Evolutionary conservation across 2,329 filamentous ascomycete genomes (phyloP), one percentile per base, ranked within the genome.

Genomic region (Ascosphaera apis): DNA sequence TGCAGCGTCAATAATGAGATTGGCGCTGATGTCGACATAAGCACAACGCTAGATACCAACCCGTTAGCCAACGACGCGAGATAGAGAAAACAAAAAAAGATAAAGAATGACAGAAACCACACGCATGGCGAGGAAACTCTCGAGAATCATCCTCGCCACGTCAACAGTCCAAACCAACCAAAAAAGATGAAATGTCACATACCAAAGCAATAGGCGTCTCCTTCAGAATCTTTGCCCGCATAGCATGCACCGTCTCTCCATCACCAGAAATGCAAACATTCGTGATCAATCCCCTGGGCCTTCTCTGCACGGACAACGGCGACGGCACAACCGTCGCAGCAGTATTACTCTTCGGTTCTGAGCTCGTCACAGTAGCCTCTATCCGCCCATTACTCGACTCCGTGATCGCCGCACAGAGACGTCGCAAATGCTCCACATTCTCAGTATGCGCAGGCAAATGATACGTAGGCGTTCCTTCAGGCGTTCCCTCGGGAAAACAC

Each of bases 131-230:
- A 41, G n/a, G n/a, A n/a, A n/a, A n/a, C n/a, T n/a, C n/a, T n/a
- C n/a, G n/a, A n/a, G n/a, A n/a, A n/a, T n/a, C n/a, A n/a, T n/a
- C n/a, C n/a, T n/a, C n/a, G n/a, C n/a, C n/a, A n/a, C n/a, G n/a
- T n/a, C n/a, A n/a, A n/a, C n/a, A n/a, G n/a, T n/a, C n/a, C n/a
- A n/a, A n/a, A n/a, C n/a, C n/a, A n/a, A n/a, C n/a, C n/a, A n/a
- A n/a, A n/a, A n/a, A n/a, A n/a, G n/a, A n/a, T 39, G 9, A 18
- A 21, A 16, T 13, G 35, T 37, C 42, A 61, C 78, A 55, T 76
- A 92, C 84, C 72, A 93, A 62, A 52, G 82, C 78, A 48, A 93
- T 81, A 42, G 86, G 84, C 27, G 80, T 91, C 55, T 88, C 79
- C 53, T 88, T 92, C 52, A 93, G 57, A 43, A 95, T 81, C 47